A percentile compares a stretch with the other conserved stretches of the same genome.
Evolutionary conservation across 2,329 filamentous ascomycete species (phyloP).

Genomic region (Cordyceps farinosa): DNA sequence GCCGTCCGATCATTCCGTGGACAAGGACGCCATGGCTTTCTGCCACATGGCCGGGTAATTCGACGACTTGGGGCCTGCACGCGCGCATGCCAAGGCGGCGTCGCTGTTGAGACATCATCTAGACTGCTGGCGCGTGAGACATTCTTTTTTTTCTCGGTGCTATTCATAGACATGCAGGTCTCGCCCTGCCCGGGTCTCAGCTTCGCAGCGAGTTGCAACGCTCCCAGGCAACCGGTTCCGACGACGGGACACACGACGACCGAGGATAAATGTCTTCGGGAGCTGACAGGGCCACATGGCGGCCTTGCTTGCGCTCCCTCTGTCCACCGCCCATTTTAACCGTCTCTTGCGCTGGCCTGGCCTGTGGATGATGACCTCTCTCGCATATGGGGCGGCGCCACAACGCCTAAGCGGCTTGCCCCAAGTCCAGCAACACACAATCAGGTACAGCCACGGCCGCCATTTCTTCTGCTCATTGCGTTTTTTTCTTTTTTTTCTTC

Average conservation of each 20-base stretch:
- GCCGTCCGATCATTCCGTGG: not conserved
- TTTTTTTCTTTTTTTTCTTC: not conserved
- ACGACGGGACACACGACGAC: not conserved
- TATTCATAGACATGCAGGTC: slow-evolving; percentile 18
- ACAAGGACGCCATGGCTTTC: slow-evolving; percentile 6
- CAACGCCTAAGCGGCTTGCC: slow-evolving; percentile 9
- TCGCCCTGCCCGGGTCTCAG: not conserved
- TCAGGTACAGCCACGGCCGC: not conserved
- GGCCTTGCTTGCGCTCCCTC: not conserved
- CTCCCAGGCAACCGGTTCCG: too few relatives aligned
- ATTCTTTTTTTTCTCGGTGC: not conserved
- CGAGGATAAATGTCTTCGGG: not conserved
- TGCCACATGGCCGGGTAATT: slow-evolving; percentile 11
- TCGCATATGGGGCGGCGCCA: slow-evolving; percentile 16
- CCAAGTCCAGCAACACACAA: not conserved
- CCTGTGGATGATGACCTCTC: not conserved
- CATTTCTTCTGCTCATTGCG: not conserved
- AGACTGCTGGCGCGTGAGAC: slow-evolving; percentile 1
- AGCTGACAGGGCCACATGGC: not conserved
- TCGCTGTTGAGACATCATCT: slow-evolving; percentile 3
- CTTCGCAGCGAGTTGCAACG: not conserved
- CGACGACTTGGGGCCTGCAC: not conserved
- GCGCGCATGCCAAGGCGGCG: not conserved
- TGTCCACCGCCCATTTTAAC: not conserved
- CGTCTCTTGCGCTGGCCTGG: not conserved